Evolutionary conservation across 306 rosid genomes (phyloP).

Genomic region (Cucumis cinereus): DNA sequence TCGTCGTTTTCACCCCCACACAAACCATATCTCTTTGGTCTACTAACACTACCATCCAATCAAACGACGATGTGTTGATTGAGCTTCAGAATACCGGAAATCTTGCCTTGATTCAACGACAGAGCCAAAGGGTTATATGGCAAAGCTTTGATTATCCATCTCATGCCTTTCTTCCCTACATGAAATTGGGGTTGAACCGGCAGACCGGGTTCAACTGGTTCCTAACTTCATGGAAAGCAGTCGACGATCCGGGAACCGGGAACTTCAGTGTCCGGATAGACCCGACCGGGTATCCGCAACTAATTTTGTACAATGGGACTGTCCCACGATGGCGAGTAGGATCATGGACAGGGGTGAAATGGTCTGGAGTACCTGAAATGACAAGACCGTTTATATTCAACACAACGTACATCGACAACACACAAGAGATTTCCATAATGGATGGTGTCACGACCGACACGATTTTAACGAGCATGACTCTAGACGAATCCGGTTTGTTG

Average conservation of each 20-base stretch:
- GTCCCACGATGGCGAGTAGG: constrained; percentile 6
- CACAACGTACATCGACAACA: not conserved
- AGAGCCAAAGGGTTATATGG: not conserved
- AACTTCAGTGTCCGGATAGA: constrained; percentile 8
- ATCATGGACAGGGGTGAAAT: constrained; percentile 5
- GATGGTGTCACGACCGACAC: constrained; percentile 15
- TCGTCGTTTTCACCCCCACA: not conserved
- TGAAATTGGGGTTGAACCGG: not conserved
- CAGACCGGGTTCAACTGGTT: not conserved
- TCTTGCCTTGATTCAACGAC: not conserved
- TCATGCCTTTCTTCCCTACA: not conserved
- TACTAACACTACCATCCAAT: not conserved
- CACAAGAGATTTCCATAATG: not conserved
- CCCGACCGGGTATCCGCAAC: constrained; percentile 26
- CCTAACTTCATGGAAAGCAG: not conserved
- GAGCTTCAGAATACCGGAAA: not conserved
- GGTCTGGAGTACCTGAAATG: constrained; percentile 19
- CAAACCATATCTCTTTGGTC: not conserved
- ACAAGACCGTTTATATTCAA: not conserved
- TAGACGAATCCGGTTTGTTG: constrained; percentile 21
- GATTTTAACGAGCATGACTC: not conserved
- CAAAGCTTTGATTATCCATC: constrained; percentile 1
- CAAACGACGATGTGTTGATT: not conserved
- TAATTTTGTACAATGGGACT: not conserved
- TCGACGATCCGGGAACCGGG: constrained; percentile 40